Conservation (phyloP, 352 stramenopile genomes). For the Pythium diclinum region DNA sequence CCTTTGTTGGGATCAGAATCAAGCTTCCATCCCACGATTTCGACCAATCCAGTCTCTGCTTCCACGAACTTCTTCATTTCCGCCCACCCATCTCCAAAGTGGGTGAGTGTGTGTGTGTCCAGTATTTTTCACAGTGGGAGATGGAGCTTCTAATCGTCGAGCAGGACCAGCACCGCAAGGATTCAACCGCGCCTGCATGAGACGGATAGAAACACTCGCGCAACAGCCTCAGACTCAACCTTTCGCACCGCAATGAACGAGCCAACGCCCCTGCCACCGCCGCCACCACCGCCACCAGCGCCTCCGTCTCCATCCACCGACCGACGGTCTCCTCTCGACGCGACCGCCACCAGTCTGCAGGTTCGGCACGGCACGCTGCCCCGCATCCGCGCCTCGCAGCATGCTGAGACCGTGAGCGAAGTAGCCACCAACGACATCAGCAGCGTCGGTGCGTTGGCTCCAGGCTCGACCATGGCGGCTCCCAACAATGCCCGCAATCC, state of each 20-base stretch:
- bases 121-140: background rate
- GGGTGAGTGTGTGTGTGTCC: background rate
- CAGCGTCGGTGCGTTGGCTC: background rate
- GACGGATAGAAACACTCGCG: background rate
- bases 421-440: conserved; percentile 2
- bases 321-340: background rate
- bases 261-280: background rate
- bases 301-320: background rate
- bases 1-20: background rate
- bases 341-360: background rate
- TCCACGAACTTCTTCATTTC: background rate
- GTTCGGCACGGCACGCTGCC: background rate
- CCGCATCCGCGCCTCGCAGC: background rate
- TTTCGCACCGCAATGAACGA: background rate
- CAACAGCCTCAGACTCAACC: background rate
- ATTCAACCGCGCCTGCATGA: background rate
- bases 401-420: background rate
- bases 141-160: background rate
- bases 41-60: background rate
- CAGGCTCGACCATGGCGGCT: background rate
- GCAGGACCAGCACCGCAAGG: background rate
- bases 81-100: background rate
- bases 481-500: background rate
- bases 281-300: too few species aligned
- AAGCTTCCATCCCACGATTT: background rate